Base-by-base conservation (phyloP, 129 eudicot genomes). In the Glebionis coronaria region DNA sequence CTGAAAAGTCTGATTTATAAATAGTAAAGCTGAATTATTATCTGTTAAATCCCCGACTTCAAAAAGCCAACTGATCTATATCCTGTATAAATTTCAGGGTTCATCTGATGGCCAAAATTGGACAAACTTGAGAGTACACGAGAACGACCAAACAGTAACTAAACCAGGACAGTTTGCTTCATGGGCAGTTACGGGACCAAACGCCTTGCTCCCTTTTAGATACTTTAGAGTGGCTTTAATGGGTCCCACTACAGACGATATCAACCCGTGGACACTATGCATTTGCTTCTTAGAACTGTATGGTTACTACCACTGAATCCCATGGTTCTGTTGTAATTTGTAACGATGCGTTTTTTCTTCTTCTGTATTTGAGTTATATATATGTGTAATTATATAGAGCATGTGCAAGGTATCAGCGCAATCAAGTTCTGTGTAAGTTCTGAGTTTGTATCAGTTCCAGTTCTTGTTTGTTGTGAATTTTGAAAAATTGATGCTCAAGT, bases 101-200 rank as follows among this genome's bases (percentile, higher is more conserved):
- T 93, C 99, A 18, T 67, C 75, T 69, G 99, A 93, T 69, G 99
- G 93, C 38, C 82, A 77, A 71, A 84, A 40, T 56, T 93, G 99
- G 99, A 86, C 93, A 61, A 79, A 82, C 81, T 77, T 93, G 84
- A 76, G 95, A 67, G 82, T 84, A 64, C 97, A 93, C 69, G 96
- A 89, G 80, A 86, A 89, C 11, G 99, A 93, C 69, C 90, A 84
- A 40, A 89, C 88, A 4, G 60, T 93, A 15, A 81, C 90, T 81
- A 89, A 93, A 64, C 95, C 99, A 1, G 95, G 99, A 46, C 93
- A 93, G 19, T 93, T 82, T 78, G 97, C 99, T 28, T 93, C 99
- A 19, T 93, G 99, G 99, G 83, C 95, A 0, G 67, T 93, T 54
- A 65, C 76, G 0, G 93, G 99, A 12, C 84, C 97, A 19, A 90